Evolutionary conservation across 2,329 filamentous ascomycete genomes (phyloP).

Genomic region (Trichoderma brevicompactum): DNA sequence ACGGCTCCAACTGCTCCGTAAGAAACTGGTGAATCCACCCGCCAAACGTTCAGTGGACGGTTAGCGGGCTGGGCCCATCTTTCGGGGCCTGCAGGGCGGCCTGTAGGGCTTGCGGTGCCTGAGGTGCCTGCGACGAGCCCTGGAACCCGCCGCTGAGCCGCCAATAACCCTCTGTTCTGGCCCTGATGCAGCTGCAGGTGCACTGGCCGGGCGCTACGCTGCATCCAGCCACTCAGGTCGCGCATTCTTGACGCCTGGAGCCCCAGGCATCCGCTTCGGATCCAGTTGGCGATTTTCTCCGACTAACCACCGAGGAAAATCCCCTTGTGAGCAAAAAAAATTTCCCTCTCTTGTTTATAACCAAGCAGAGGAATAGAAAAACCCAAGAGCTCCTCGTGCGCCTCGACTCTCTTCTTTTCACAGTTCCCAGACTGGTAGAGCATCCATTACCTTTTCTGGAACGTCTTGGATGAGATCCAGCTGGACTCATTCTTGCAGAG

Average conservation of each 20-base stretch:
- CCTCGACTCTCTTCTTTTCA: neutral
- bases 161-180: neutral
- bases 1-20: neutral
- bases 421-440: conserved; percentile 20
- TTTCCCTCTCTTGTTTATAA: conserved; percentile 15
- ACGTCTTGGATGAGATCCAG: conserved; percentile 15
- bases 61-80: neutral
- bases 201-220: conserved; percentile 1
- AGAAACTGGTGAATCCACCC: neutral
- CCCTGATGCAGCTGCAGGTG: too few species aligned
- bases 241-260: conserved; percentile 36
- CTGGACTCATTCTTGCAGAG: conserved; percentile 15
- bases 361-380: neutral
- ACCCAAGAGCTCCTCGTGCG: neutral
- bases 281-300: conserved; percentile 19
- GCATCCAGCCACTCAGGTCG: conserved; percentile 12
- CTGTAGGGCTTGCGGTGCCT: conserved; percentile 4
- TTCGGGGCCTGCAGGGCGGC: neutral
- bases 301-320: conserved; percentile 19
- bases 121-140: conserved; percentile 18
- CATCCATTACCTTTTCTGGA: conserved; percentile 23
- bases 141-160: conserved; percentile 21
- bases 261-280: conserved; percentile 36
- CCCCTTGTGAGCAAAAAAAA: conserved; percentile 11
- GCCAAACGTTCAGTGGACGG: too few species aligned